Conservation (phyloP, 768 basidiomycete genomes). For the Hortiboletus flavorubellus region DNA sequence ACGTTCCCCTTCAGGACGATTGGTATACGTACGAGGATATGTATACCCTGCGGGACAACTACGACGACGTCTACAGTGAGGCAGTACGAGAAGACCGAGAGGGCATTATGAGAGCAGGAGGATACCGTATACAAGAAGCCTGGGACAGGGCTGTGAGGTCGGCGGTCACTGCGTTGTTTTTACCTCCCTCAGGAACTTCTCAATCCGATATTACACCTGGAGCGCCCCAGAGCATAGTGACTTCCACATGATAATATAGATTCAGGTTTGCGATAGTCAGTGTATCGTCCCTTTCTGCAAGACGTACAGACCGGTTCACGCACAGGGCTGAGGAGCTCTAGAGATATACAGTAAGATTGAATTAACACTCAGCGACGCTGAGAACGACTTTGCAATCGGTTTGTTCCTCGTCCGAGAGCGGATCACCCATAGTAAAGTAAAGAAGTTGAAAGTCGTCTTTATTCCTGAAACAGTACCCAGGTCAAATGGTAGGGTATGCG, state of each 20-base stretch:
- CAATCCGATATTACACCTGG: slow-evolving; percentile 2
- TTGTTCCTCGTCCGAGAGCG: slow-evolving; percentile 55
- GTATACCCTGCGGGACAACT: slow-evolving; percentile 53
- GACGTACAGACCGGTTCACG: neutral
- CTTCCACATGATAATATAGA: slow-evolving; percentile 30
- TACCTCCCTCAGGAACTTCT: slow-evolving; percentile 43
- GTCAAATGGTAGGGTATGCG: neutral
- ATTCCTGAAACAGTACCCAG: slow-evolving; percentile 13
- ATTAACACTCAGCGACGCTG: slow-evolving; percentile 39
- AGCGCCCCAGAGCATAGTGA: slow-evolving; percentile 44
- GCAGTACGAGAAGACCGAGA: slow-evolving; percentile 73
- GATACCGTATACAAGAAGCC: slow-evolving; percentile 77
- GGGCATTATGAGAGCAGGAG: slow-evolving; percentile 79
- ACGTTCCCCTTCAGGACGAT: slow-evolving; percentile 73
- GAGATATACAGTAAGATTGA: neutral
- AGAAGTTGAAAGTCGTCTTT: slow-evolving; percentile 75
- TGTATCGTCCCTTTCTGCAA: neutral
- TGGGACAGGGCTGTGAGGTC: slow-evolving; percentile 79
- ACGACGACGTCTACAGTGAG: slow-evolving; percentile 73
- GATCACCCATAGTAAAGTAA: slow-evolving; percentile 69
- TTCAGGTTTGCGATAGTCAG: neutral
- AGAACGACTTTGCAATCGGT: slow-evolving; percentile 47
- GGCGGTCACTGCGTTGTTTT: slow-evolving; percentile 71
- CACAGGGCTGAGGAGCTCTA: neutral
- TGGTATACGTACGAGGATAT: slow-evolving; percentile 74